Conservation (phyloP, 1,139 yeast species). For the Blastobotrys elegans region DNA sequence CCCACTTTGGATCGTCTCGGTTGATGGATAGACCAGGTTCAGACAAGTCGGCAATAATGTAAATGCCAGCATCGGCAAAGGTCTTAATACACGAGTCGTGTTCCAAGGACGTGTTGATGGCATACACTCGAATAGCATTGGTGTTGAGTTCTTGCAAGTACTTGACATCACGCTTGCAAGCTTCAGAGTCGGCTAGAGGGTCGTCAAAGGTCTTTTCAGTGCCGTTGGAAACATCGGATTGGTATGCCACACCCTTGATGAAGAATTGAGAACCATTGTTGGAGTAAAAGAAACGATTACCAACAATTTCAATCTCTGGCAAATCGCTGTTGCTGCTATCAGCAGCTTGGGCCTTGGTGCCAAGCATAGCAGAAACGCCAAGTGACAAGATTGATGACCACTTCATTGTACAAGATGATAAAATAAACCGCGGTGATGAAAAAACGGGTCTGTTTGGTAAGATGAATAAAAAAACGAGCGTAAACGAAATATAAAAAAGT, state of each 20-base stretch:
- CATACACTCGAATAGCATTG: constrained; percentile 82
- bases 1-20: constrained; percentile 66
- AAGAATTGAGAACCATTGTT: constrained; percentile 81
- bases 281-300: constrained; percentile 64
- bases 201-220: constrained; percentile 46
- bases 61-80: constrained; percentile 88
- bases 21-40: constrained; percentile 77
- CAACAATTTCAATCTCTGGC: constrained; percentile 36
- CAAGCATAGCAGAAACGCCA: constrained; percentile 14
- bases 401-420: constrained; percentile 8
- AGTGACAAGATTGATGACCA: constrained; percentile 10
- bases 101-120: constrained; percentile 72
- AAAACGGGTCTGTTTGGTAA: background rate
- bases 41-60: constrained; percentile 83
- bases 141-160: constrained; percentile 66
- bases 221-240: constrained; percentile 42
- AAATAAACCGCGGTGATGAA: background rate
- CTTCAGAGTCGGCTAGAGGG: constrained; percentile 63
- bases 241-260: constrained; percentile 79
- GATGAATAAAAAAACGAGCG: constrained; percentile 9
- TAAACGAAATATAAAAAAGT: background rate
- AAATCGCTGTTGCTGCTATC: constrained; percentile 21
- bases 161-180: constrained; percentile 74
- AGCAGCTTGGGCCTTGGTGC: constrained; percentile 16
- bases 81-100: constrained; percentile 90